Evolutionary conservation across 768 basidiomycete species (phyloP), one percentile per base, ranked within the genome.

Genomic region (Boletales sp.): DNA sequence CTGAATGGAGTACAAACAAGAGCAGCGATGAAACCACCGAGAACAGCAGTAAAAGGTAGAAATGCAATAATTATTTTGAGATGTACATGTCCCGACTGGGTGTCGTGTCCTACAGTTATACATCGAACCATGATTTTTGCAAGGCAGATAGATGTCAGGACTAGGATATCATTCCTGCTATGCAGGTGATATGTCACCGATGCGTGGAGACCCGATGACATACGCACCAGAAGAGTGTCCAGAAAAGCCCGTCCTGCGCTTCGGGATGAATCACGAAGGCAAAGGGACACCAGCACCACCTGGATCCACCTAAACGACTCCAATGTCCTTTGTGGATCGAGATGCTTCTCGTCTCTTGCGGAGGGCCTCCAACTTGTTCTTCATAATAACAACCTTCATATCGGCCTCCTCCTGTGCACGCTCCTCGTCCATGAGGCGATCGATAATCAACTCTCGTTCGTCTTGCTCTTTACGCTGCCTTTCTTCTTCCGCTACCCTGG

Each of bases 381-480:
- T 90, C 70, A 92, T 75, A 38, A 76, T 57, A 9, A 64, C 63
- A 10, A 90, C 89, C 45, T 81, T 82, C 71, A 82, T 82, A 63
- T 93, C 90, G 6, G 89, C 90, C 63, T 92, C 90, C 63, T 93
- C 90, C 71, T 93, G 90, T 30, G 84, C 85, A 48, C 83, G 77
- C 65, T 93, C 90, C 69, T 93, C 90, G 29, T 91, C 90, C 64
- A 90, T 51, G 41, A 92, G 67, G 47, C 90, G 77, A 67, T 91
- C 90, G 84, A 92, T 87, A 39, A 92, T 91, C 51, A 91, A 68
- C 57, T 92, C 89, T 43, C 80, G 75, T 47, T 92, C 90, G 19
- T 91, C 88, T 61, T 73, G 74, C 58, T 84, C 83, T 65, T 75
- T 84, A 56, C 70, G 66, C 57, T 67, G 69, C 58, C 79, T 73